Evolutionary conservation across 129 eudicot genomes (phyloP), one percentile per base, ranked within the genome.

Genomic region (Tagetes erecta): DNA sequence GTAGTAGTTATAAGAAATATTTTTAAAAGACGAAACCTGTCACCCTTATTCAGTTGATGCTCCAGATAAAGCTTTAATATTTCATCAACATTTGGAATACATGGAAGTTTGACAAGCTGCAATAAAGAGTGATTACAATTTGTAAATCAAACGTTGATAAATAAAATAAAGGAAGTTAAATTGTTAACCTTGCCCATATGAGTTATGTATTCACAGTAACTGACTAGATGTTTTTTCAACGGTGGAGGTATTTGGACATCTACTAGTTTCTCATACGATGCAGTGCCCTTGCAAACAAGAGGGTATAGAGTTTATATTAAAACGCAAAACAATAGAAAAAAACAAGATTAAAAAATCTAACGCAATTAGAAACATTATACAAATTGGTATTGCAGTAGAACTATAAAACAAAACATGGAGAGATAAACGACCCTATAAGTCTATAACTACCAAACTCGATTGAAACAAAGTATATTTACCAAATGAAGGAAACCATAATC

Each of bases 81-180:
- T 33, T 80, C 91, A 70, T 73, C 84, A 6, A 88, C 88, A 80
- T 80, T 88, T 49, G 97, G 97, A 62, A 71, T 72, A 10, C 97
- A 87, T 4, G 97, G 97, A 82, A 91, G 91, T 74, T 78, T 84
- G 56, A 91, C 89, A 70, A 91, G 89, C 97, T 91, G 89, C 81
- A 77, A 59, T 4, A 55, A 35, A 57, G 63, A 46, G 59, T 65
- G 8, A 8, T 65, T 8, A 44, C 6, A 20, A 5, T n/a, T 14
- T 38, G 34, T 41, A 13, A 58, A 58, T 42, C 10, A 7, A 7
- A 20, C 11, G 12, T 57, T 31, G 33, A 44, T 58, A 44, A 30
- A 59, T 31, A 34, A 45, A 73, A 73, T 45, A 20, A 60, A 9
- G 57, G 31, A 55, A 55, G 9, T 67, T 65, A 2, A 55, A 58